Evolutionary conservation across 192 early-diverging fungal species (phyloP).

Genomic region (Gaertneriomyces sp.): DNA sequence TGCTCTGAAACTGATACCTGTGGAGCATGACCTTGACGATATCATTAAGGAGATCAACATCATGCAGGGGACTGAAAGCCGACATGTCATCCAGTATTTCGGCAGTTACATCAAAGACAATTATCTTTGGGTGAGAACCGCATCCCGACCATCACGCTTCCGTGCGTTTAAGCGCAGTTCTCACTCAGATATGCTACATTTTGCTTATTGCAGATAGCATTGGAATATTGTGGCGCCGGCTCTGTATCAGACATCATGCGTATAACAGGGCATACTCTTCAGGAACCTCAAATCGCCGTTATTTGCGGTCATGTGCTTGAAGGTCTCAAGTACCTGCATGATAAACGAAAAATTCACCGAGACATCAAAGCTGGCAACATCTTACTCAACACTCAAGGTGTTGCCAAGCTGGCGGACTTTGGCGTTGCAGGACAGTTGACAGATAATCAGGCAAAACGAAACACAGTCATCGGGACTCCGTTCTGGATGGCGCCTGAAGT

Average conservation of each 20-base stretch:
- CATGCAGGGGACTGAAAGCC: slow-evolving; percentile 46
- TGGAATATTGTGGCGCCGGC: slow-evolving; percentile 62
- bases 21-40: slow-evolving; percentile 46
- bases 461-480: slow-evolving; percentile 62
- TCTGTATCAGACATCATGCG: slow-evolving; percentile 55
- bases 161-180: too few relatives aligned
- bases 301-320: slow-evolving; percentile 48
- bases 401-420: slow-evolving; percentile 62
- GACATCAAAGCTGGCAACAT: slow-evolving; percentile 67
- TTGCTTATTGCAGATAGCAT: slow-evolving; percentile 47
- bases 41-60: slow-evolving; percentile 55
- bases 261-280: slow-evolving; percentile 39
- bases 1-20: slow-evolving; percentile 53
- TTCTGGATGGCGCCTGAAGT: slow-evolving; percentile 67
- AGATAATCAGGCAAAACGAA: slow-evolving; percentile 48
- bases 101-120: slow-evolving; percentile 47
- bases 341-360: slow-evolving; percentile 56
- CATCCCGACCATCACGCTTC: too few relatives aligned
- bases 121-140: slow-evolving; percentile 43
- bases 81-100: slow-evolving; percentile 50
- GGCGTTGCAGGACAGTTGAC: slow-evolving; percentile 60
- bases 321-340: slow-evolving; percentile 57
- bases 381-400: slow-evolving; percentile 46
- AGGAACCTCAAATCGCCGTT: slow-evolving; percentile 52
- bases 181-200: neutral